Evolutionary conservation across 2,329 filamentous ascomycete species (phyloP), one percentile per base, ranked within the genome.

Genomic region (Chaetomiaceae sp.): DNA sequence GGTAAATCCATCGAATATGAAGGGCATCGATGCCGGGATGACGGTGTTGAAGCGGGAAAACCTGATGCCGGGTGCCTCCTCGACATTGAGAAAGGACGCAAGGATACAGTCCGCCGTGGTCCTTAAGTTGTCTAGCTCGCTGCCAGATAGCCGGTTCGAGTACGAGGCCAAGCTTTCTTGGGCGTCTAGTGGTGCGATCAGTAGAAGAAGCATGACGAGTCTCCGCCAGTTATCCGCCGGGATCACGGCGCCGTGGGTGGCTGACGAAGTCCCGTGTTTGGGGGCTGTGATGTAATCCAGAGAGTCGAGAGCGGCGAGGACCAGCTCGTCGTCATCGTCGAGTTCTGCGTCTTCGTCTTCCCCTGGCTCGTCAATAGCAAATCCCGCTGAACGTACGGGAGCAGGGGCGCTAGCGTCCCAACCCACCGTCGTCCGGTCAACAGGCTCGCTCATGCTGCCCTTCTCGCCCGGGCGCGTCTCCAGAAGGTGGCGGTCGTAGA

Each of bases 141-240:
- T 65, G 1, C 77, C 82, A 0, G 73, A 67, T 11, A 88, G 71
- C 8, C 84, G 75, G 20, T 75, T 73, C 1, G 80, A 76, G 61
- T 87, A 82, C 27, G 75, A 74, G 1, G 86, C 81, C 14, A 90
- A 67, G 51, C 76, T 82, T 65, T 89, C 84, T 61, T 87, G 84
- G 0, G 81, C 70, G 43, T 78, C 76, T 5, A 90, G 70, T 0
- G 87, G 85, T 1, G 87, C 83, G 33, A 82, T 73, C 8, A 90
- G 71, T 1, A 90, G 72, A 12, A 91, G 73, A 4, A 91, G 73
- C 79, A 88, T 85, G 27, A 90, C 69, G 7, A 91, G 71, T 61
- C 82, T 85, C 40, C 83, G 78, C 52, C 89, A 81, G 64, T 89
- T 89, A 64, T 90, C 86, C 0, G 83, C 80, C 0, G 87, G 87